A percentile compares a stretch with the other conserved stretches of the same genome.
phyloP scores from a whole-genome alignment of 495 filamentous ascomycete species.

The Trichocladium antarcticum region DNA sequence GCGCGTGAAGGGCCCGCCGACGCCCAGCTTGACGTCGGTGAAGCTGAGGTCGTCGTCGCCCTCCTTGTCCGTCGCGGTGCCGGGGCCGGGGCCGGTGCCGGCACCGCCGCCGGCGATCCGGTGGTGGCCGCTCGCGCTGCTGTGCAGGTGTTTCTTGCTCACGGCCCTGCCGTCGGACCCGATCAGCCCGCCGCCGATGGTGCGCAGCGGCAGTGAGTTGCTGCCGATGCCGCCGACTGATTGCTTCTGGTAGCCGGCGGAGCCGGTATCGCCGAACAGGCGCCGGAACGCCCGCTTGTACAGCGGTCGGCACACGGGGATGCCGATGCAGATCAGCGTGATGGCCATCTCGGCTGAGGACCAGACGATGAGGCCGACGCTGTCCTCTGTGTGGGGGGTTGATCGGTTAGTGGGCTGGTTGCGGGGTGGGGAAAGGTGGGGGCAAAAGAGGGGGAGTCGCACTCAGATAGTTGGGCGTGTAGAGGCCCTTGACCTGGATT shows the following conservation, averaged over 20 bases:
- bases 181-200: conserved; percentile 7
- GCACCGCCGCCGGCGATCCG: neutral
- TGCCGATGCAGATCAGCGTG: conserved; percentile 19
- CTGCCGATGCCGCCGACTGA: neutral
- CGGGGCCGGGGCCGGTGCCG: neutral
- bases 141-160: neutral
- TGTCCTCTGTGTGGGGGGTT: conserved; percentile 14
- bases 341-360: conserved; percentile 17
- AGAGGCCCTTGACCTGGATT: conserved; percentile 15
- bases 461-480: conserved; percentile 16
- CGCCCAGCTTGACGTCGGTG: conserved; percentile 6
- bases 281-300: conserved; percentile 10
- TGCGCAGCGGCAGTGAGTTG: conserved; percentile 4
- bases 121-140: too few species aligned
- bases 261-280: neutral
- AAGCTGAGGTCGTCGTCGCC: conserved; percentile 3
- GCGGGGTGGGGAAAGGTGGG: neutral
- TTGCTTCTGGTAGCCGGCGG: conserved; percentile 4
- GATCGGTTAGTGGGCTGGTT: neutral
- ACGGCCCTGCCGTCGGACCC: conserved; percentile 4
- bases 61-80: neutral
- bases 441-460: neutral
- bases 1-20: conserved; percentile 4
- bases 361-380: conserved; percentile 18
- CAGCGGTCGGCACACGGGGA: conserved; percentile 9